Percentiles rank a stretch among this genome's conserved stretches.
These are phyloP conservation scores for Pyracantha coccinea DNA, from an alignment of 331 rosid species.

Conservation along the genomic window DNA sequence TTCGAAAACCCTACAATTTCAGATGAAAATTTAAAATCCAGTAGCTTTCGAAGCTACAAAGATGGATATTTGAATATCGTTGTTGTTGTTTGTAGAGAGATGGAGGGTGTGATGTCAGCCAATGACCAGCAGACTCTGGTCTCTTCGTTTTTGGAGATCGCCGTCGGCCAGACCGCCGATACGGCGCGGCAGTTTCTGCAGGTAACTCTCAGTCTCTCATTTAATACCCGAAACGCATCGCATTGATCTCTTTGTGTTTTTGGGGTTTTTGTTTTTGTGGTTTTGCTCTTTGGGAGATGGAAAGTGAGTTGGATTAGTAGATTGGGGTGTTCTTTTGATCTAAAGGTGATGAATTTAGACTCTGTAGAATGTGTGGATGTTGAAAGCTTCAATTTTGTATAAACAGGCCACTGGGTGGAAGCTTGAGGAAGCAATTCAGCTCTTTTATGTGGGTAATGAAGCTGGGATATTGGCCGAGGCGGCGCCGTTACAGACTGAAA, in stretches of 20 bases:
- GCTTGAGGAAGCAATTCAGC: slow-evolving; percentile 94
- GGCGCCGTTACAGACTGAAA: slow-evolving; percentile 38
- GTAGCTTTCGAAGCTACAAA: neutral
- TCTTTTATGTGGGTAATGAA: slow-evolving; percentile 70
- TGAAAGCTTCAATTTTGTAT: neutral
- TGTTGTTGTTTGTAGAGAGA: neutral
- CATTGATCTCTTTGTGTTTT: neutral
- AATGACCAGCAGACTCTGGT: slow-evolving; percentile 67
- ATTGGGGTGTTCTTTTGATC: neutral
- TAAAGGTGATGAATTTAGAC: neutral
- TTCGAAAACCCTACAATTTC: neutral
- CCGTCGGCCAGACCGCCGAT: slow-evolving; percentile 76
- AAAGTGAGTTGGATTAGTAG: neutral
- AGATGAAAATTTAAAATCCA: neutral
- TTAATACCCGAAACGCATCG: neutral
- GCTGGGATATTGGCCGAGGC: slow-evolving; percentile 20
- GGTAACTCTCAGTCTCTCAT: slow-evolving; percentile 23
- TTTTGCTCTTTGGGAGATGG: neutral
- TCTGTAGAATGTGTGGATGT: neutral
- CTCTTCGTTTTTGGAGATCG: slow-evolving; percentile 77
- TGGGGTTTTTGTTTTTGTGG: neutral
- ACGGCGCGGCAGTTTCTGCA: slow-evolving; percentile 79
- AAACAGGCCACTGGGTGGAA: slow-evolving; percentile 90
- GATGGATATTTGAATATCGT: neutral
- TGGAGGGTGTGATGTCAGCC: slow-evolving; percentile 58